Conservation (phyloP, 2,329 filamentous ascomycete species). For the Talaromyces sp. region DNA sequence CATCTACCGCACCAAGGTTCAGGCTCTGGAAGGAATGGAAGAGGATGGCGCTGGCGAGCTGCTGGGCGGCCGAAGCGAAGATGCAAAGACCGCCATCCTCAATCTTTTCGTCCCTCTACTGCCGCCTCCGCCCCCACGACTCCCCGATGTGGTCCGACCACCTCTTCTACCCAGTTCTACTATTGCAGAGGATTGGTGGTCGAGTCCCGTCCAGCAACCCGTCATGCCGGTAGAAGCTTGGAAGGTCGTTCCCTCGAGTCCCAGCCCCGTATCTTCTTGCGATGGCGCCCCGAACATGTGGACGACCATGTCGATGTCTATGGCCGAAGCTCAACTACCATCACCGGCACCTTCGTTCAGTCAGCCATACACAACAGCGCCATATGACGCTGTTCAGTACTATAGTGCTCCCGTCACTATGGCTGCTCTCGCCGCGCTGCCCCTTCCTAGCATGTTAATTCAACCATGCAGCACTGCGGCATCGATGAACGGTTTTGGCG, state of each 20-base stretch:
- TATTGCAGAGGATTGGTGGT: conserved; percentile 73
- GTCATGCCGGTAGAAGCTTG: conserved; percentile 73
- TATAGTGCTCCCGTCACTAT: conserved; percentile 76
- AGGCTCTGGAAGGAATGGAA: conserved; percentile 89
- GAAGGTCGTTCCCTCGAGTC: conserved; percentile 87
- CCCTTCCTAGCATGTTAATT: conserved; percentile 81
- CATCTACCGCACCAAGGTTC: conserved; percentile 84
- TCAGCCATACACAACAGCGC: conserved; percentile 70
- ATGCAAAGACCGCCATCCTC: conserved; percentile 85
- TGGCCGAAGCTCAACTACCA: conserved; percentile 65
- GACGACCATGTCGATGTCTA: conserved; percentile 67
- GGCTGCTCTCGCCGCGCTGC: conserved; percentile 70
- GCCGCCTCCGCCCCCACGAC: conserved; percentile 77
- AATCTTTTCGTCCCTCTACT: conserved; percentile 80
- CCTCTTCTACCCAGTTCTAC: conserved; percentile 82
- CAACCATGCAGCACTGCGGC: conserved; percentile 77
- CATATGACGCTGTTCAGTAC: conserved; percentile 59
- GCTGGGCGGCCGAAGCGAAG: conserved; percentile 83
- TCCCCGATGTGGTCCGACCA: conserved; percentile 84
- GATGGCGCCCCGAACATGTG: conserved; percentile 73
- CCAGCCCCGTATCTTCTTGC: conserved; percentile 67
- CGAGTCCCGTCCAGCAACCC: conserved; percentile 61
- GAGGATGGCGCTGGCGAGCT: conserved; percentile 95
- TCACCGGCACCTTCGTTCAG: conserved; percentile 79
- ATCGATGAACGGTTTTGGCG: conserved; percentile 66